These are phyloP conservation scores for Pelargonium australe DNA, from an alignment of 441 rosid species.

Conservation along the genomic window DNA sequence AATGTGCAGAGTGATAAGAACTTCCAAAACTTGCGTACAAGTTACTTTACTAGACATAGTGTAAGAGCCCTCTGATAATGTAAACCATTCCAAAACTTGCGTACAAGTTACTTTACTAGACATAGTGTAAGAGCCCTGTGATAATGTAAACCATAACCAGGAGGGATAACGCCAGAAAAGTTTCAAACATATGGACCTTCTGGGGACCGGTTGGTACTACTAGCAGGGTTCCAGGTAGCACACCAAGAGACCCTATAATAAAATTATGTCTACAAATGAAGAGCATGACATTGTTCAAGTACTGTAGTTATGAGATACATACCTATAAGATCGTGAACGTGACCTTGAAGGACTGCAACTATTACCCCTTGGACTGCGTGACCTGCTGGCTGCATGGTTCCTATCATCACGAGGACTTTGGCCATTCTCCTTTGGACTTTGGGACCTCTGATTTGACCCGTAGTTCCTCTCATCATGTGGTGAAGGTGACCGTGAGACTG, in stretches of 20 bases:
- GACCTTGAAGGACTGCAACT: constrained; percentile 40
- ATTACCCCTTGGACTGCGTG: constrained; percentile 41
- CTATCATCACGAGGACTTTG: constrained; percentile 36
- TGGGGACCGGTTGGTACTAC: too few species aligned
- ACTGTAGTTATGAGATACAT: constrained; percentile 5
- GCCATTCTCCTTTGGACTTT: constrained; percentile 46
- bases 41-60: not conserved
- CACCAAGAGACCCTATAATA: too few species aligned
- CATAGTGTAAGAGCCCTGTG: too few species aligned
- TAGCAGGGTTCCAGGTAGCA: too few species aligned
- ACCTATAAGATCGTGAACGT: constrained; percentile 48
- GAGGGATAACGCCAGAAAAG: too few species aligned
- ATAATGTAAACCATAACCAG: too few species aligned
- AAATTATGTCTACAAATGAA: not conserved
- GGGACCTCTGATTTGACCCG: constrained; percentile 38
- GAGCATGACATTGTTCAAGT: not conserved
- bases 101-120: not conserved
- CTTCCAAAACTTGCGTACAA: not conserved
- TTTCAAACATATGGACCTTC: too few species aligned
- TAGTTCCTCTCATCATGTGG: constrained; percentile 39
- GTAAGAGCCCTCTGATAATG: not conserved
- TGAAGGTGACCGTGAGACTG: constrained; percentile 48
- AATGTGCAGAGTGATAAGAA: not conserved
- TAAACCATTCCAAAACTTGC: not conserved
- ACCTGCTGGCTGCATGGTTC: constrained; percentile 32